Percentiles rank a stretch among this genome's conserved stretches.
Conservation (phyloP, 805 yeast genomes). For the Zygosaccharomyces siamensis region DNA sequence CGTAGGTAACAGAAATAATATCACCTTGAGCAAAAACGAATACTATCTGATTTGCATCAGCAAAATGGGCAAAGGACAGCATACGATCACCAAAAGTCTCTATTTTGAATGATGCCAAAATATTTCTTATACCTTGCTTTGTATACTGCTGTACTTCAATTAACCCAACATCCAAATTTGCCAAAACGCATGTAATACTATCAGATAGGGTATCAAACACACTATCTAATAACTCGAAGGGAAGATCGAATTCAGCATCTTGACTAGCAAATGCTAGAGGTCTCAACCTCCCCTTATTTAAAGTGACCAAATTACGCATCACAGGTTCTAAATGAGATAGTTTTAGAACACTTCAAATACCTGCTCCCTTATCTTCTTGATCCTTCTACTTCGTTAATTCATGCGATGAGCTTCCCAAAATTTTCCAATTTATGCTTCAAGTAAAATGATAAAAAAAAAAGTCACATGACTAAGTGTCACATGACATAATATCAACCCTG, state of each 20-base stretch:
- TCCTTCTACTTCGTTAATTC: neutral
- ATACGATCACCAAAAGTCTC: conserved; percentile 40
- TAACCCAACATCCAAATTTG: conserved; percentile 48
- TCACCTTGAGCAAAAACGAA: conserved; percentile 75
- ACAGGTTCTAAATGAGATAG: neutral
- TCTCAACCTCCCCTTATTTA: conserved; percentile 31
- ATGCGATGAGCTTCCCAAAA: conserved; percentile 5
- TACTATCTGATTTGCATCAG: conserved; percentile 60
- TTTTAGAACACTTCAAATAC: neutral
- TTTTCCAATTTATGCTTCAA: neutral
- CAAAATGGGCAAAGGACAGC: conserved; percentile 60
- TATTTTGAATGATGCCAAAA: conserved; percentile 58
- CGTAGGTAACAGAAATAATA: conserved; percentile 60
- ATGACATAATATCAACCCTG: neutral
- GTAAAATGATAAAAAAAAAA: neutral
- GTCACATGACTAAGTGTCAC: neutral
- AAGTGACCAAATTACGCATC: conserved; percentile 34
- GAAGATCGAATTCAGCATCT: conserved; percentile 13
- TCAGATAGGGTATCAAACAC: conserved; percentile 72
- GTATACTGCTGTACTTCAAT: conserved; percentile 74
- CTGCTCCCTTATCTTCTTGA: neutral
- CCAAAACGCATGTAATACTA: conserved; percentile 61
- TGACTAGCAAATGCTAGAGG: conserved; percentile 21
- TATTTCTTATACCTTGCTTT: conserved; percentile 54
- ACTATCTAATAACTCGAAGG: conserved; percentile 25